Conservation (phyloP, 768 basidiomycete genomes). For the Coprinopsis sp. region DNA sequence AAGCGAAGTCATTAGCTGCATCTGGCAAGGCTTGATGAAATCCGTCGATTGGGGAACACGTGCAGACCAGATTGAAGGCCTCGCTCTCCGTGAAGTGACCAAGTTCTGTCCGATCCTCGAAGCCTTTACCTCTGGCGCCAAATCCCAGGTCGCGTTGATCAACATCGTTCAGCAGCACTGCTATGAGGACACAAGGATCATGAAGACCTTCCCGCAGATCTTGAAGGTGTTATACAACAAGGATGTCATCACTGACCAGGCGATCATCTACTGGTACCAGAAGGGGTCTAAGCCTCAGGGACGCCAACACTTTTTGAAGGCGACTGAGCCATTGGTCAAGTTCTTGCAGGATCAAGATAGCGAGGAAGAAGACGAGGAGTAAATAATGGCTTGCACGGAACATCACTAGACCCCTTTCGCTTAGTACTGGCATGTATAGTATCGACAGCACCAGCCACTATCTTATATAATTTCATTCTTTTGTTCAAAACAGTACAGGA, state of each 20-base stretch:
- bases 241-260: conserved; percentile 92
- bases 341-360: conserved; percentile 89
- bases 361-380: conserved; percentile 63
- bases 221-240: conserved; percentile 96
- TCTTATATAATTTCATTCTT: too few species aligned
- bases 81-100: conserved; percentile 83
- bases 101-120: conserved; percentile 82
- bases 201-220: conserved; percentile 92
- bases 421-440: neutral
- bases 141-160: conserved; percentile 90
- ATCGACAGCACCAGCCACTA: neutral
- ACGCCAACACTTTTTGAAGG: conserved; percentile 91
- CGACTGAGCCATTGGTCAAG: conserved; percentile 87
- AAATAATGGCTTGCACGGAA: conserved; percentile 6
- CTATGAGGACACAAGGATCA: conserved; percentile 93
- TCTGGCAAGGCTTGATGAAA: conserved; percentile 90
- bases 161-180: conserved; percentile 94
- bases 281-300: conserved; percentile 97
- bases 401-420: neutral
- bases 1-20: conserved; percentile 76
- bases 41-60: conserved; percentile 86
- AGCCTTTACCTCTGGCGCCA: conserved; percentile 83
- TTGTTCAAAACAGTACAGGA: too few species aligned
- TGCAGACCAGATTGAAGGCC: conserved; percentile 87
- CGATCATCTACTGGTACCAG: conserved; percentile 96